Evolutionary conservation across 768 basidiomycete genomes (phyloP), one percentile per base, ranked within the genome.

Genomic region (Suillus cothurnatus): DNA sequence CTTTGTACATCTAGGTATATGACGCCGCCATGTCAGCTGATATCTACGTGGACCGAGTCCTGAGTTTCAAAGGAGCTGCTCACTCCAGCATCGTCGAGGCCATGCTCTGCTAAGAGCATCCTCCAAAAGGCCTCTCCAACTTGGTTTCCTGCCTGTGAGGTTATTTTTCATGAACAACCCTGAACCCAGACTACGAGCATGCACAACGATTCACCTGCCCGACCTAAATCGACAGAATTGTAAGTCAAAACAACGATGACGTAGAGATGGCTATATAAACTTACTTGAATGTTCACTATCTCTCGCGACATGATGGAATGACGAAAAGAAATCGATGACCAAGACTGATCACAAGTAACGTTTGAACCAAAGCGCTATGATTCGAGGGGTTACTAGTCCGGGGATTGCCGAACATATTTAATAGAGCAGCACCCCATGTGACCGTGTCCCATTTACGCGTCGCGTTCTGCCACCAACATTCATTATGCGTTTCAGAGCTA

Each of bases 81-180:
- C 71, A 94, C 92, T 73, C 93, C 91, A 15, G 82, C 78, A 26
- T 86, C 78, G 71, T 91, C 88, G 59, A 95, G 81, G 0, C 94
- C 94, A 75, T 95, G 94, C 78, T 95, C 93, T 19, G 87, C 85
- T 28, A 97, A 83, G 64, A 97, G 86, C 85, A 90, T 88, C 66
- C 89, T 82, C 95, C 95, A 97, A 77, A 97, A 99, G 53, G 85
- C 84, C 71, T 93, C 91, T 61, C 94, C 94, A 52, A 93, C 86
- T 77, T 89, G 88, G 71, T 90, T 91, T 68, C 90, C 88, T 34
- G 90, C 90, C 87, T 89, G 67, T 61, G 50, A 61, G 66, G 65
- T 66, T 63, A 66, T 61, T 68, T 65, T 57, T 28, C 43, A 56
- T 41, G 36, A 49, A 62, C 23, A 50, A 43, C 59, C 41, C 6